Percentiles rank a stretch among this genome's conserved stretches.
Conservation (phyloP, 1,284 basidiomycete genomes). For the Ustanciosporium gigantosporum region DNA sequence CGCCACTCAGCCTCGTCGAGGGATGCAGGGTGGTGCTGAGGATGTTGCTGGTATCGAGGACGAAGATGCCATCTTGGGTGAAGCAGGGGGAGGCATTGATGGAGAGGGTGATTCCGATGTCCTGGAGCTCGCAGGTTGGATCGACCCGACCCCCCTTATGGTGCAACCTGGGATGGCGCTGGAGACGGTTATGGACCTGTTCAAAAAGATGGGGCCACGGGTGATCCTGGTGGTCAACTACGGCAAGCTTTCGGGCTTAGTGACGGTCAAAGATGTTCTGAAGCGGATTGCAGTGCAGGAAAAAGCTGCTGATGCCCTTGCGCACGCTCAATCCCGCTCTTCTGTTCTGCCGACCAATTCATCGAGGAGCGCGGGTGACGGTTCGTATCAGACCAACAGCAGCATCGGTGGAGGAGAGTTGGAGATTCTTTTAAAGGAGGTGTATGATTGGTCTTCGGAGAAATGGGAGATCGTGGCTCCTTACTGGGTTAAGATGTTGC, state of each 20-base stretch:
- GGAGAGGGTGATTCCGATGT: constrained; percentile 40
- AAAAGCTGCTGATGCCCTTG: too few species aligned
- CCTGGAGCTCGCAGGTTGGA: constrained; percentile 51
- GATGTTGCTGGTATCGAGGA: constrained; percentile 2
- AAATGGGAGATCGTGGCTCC: constrained; percentile 8
- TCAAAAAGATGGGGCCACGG: constrained; percentile 71
- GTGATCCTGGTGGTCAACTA: constrained; percentile 85
- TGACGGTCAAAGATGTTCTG: constrained; percentile 94
- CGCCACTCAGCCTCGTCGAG: neutral
- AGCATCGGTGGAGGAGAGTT: constrained; percentile 47
- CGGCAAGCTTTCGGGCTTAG: constrained; percentile 79
- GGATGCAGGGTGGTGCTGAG: constrained; percentile 1
- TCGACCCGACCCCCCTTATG: constrained; percentile 79
- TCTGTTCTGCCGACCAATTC: constrained; percentile 6
- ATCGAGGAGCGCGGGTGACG: constrained; percentile 6
- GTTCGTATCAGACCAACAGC: neutral
- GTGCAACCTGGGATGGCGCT: constrained; percentile 90
- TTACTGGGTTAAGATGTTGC: too few species aligned
- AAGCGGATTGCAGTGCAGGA: constrained; percentile 54
- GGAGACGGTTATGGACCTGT: constrained; percentile 84
- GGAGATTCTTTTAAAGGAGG: constrained; percentile 39
- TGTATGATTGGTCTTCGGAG: constrained; percentile 24
- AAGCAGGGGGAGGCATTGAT: constrained; percentile 38
- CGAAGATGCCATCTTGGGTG: constrained; percentile 24
- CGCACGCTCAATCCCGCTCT: constrained; percentile 17